A percentile compares a stretch with the other conserved stretches of the same genome.
phyloP scores from a whole-genome alignment of 306 rosid genomes.

The Prunus dulcis region DNA sequence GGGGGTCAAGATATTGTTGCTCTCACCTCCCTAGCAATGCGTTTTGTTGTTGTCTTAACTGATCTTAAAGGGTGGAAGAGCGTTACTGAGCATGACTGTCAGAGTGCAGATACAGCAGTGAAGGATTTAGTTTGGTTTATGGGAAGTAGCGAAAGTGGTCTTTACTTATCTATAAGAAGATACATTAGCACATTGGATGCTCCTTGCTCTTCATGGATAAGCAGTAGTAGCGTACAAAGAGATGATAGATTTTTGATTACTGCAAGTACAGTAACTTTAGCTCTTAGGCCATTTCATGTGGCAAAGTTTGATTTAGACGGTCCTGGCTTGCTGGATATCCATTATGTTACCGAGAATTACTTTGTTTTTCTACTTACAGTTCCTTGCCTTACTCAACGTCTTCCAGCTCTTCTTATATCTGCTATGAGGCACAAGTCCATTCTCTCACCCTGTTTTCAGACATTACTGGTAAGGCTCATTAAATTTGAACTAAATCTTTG shows the following conservation, averaged over 20 bases:
- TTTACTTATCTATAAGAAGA: slow-evolving; percentile 64
- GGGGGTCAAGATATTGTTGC: slow-evolving; percentile 46
- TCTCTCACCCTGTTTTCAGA: slow-evolving; percentile 72
- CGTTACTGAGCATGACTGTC: slow-evolving; percentile 35
- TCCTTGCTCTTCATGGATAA: slow-evolving; percentile 34
- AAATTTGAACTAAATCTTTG: slow-evolving; percentile 22
- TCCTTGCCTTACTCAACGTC: slow-evolving; percentile 71
- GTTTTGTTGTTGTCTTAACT: slow-evolving; percentile 71
- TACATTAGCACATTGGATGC: slow-evolving; percentile 54
- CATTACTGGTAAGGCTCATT: slow-evolving; percentile 71
- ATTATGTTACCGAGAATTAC: slow-evolving; percentile 61
- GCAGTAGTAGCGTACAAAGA: slow-evolving; percentile 34
- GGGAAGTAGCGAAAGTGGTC: slow-evolving; percentile 59
- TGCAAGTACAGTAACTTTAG: slow-evolving; percentile 85
- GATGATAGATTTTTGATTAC: slow-evolving; percentile 67
- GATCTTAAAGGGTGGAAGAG: slow-evolving; percentile 81
- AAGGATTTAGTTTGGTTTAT: slow-evolving; percentile 59
- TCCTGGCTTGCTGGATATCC: slow-evolving; percentile 39
- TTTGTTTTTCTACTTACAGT: slow-evolving; percentile 56
- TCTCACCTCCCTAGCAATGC: slow-evolving; percentile 71
- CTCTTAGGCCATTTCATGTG: slow-evolving; percentile 70
- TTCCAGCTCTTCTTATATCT: slow-evolving; percentile 74
- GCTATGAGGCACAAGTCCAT: slow-evolving; percentile 83
- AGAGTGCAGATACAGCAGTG: slow-evolving; percentile 58
- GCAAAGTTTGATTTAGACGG: slow-evolving; percentile 35